Evolutionary conservation across 306 rosid species (phyloP).

Genomic region (Cucurbita moschata): DNA sequence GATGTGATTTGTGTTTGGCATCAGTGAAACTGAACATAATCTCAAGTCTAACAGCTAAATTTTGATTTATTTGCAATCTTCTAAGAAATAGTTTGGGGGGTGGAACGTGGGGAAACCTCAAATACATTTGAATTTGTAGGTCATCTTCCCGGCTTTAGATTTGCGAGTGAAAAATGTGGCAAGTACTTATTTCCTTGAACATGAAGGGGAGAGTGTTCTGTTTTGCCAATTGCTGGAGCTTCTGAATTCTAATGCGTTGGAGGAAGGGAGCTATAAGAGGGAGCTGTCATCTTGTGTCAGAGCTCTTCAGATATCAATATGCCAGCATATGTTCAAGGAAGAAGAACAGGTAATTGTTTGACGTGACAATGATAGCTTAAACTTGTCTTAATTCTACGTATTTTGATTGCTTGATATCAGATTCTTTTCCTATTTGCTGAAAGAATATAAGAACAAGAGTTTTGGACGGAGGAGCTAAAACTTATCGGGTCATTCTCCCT

Average conservation of each 20-base stretch:
- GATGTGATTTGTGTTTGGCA: neutral
- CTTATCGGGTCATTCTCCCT: neutral
- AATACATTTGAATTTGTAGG: slow-evolving; percentile 38
- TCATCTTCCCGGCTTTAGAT: slow-evolving; percentile 91
- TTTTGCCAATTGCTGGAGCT: slow-evolving; percentile 71
- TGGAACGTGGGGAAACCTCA: neutral
- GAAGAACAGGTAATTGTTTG: slow-evolving; percentile 69
- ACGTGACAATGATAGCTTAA: neutral
- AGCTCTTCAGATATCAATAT: slow-evolving; percentile 74
- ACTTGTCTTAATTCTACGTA: neutral
- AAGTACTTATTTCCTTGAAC: slow-evolving; percentile 86
- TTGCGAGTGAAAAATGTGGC: slow-evolving; percentile 95
- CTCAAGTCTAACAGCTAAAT: neutral
- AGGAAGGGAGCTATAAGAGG: slow-evolving; percentile 62
- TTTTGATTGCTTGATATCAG: neutral
- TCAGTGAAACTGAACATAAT: neutral
- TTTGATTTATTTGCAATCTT: neutral
- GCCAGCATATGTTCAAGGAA: slow-evolving; percentile 99
- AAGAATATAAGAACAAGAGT: neutral
- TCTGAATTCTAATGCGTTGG: slow-evolving; percentile 39
- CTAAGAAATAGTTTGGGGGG: neutral
- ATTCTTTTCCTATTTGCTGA: neutral
- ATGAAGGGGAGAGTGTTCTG: slow-evolving; percentile 82
- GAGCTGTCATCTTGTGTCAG: slow-evolving; percentile 88
- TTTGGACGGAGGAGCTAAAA: neutral